A percentile compares a stretch with the other conserved stretches of the same genome.
phyloP scores from a whole-genome alignment of 2,329 filamentous ascomycete genomes.

The Celoporthe dispersa region DNA sequence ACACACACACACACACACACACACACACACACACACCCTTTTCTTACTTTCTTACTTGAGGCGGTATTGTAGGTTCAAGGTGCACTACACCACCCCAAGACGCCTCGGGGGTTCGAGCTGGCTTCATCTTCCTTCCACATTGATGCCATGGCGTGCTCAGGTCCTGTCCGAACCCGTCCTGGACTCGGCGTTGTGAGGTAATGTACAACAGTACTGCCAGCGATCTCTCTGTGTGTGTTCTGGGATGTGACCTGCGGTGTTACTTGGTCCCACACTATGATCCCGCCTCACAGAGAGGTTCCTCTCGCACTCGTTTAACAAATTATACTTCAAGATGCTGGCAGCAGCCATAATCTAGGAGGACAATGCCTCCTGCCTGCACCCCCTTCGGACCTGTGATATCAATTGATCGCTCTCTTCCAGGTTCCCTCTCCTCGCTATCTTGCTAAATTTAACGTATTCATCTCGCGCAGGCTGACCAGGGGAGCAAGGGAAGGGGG shows the following conservation, averaged over 20 bases:
- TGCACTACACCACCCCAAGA: neutral
- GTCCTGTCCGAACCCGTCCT: neutral
- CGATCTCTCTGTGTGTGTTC: too few species aligned
- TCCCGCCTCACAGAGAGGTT: too few species aligned
- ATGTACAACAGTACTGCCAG: neutral
- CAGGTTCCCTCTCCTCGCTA: neutral
- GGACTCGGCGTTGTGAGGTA: constrained; percentile 1
- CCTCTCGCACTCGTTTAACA: too few species aligned
- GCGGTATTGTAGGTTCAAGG: neutral
- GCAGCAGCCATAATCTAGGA: neutral
- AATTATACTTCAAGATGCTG: too few species aligned
- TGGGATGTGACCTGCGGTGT: too few species aligned
- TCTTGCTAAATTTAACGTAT: neutral
- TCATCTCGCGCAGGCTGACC: neutral
- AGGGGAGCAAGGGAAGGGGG: neutral
- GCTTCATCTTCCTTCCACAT: neutral
- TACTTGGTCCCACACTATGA: too few species aligned
- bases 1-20: neutral
- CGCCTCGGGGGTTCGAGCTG: neutral
- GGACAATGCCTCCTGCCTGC: neutral
- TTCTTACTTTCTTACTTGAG: neutral
- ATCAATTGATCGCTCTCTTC: neutral
- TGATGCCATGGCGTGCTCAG: constrained; percentile 1
- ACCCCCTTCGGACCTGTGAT: neutral
- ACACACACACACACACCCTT: neutral